A percentile compares a stretch with the other conserved stretches of the same genome.
Conservation (phyloP, 2,329 filamentous ascomycete species). For the Diaporthe sp. region DNA sequence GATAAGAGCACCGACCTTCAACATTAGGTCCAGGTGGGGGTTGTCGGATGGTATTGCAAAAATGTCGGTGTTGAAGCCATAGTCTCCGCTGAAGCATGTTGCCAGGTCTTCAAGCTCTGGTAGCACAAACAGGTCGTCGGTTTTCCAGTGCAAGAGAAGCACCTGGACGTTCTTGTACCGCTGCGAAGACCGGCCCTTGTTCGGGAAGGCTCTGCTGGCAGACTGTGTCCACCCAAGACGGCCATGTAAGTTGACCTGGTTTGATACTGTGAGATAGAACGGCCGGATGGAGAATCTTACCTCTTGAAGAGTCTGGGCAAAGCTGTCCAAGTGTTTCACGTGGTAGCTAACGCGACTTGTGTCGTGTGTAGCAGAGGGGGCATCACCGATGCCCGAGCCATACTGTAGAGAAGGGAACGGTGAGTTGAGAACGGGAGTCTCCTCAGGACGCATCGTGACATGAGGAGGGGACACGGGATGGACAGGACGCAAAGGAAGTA, state of each 20-base stretch:
- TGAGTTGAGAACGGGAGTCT: constrained; percentile 42
- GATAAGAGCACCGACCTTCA: constrained; percentile 69
- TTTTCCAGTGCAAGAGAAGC: constrained; percentile 70
- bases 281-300: constrained; percentile 49
- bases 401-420: constrained; percentile 58
- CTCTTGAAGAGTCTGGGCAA: constrained; percentile 68
- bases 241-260: constrained; percentile 19
- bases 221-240: constrained; percentile 56
- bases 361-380: constrained; percentile 66
- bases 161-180: constrained; percentile 70
- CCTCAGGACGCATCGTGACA: constrained; percentile 31
- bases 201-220: constrained; percentile 69
- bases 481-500: neutral
- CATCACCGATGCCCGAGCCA: constrained; percentile 58
- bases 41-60: constrained; percentile 72
- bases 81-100: constrained; percentile 67
- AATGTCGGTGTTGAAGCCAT: constrained; percentile 69
- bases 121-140: constrained; percentile 70
- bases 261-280: neutral
- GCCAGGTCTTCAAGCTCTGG: constrained; percentile 71
- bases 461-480: neutral
- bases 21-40: constrained; percentile 70
- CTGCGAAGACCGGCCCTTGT: constrained; percentile 65
- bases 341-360: constrained; percentile 71
- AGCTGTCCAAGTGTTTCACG: constrained; percentile 68